Evolutionary conservation across 176 grass and related monocot species (phyloP).

Genomic region (Zea luxurians): DNA sequence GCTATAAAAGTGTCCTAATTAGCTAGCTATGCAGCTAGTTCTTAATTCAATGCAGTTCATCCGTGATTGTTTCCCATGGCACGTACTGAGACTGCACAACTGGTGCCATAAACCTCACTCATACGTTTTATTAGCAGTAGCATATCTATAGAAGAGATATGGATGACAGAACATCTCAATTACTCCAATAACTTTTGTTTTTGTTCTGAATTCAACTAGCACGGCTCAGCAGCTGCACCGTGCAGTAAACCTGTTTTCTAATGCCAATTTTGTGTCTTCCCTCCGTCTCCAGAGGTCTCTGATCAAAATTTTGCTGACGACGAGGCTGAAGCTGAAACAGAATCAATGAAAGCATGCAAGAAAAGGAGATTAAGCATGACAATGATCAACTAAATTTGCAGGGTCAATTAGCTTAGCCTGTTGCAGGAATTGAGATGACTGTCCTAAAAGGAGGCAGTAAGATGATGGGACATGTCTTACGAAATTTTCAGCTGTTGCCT

Average conservation of each 20-base stretch:
- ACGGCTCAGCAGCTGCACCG: slow-evolving; percentile 1
- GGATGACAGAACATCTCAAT: neutral
- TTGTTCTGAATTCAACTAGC: slow-evolving; percentile 1
- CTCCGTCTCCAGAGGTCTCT: slow-evolving; percentile 63
- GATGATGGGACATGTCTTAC: neutral
- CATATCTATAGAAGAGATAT: slow-evolving; percentile 20
- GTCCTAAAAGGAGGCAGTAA: neutral
- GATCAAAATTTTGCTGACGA: slow-evolving; percentile 86
- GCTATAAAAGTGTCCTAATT: neutral
- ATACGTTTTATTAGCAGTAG: slow-evolving; percentile 7
- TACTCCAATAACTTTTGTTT: slow-evolving; percentile 4
- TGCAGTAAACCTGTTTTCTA: slow-evolving; percentile 30
- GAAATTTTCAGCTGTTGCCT: slow-evolving; percentile 2
- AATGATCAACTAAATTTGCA: slow-evolving; percentile 51
- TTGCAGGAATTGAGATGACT: slow-evolving; percentile 20
- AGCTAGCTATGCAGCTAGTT: neutral
- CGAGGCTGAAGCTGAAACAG: slow-evolving; percentile 47
- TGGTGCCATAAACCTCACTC: neutral
- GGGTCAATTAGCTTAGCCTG: slow-evolving; percentile 9
- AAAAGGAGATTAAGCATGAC: slow-evolving; percentile 46
- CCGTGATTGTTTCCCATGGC: neutral
- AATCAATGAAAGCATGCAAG: slow-evolving; percentile 50
- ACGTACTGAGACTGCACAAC: neutral
- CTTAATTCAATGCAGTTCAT: neutral
- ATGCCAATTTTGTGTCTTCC: slow-evolving; percentile 19